A percentile compares a stretch with the other conserved stretches of the same genome.
Conservation (phyloP, 1,284 basidiomycete genomes). For the Irpex lacteus region DNA sequence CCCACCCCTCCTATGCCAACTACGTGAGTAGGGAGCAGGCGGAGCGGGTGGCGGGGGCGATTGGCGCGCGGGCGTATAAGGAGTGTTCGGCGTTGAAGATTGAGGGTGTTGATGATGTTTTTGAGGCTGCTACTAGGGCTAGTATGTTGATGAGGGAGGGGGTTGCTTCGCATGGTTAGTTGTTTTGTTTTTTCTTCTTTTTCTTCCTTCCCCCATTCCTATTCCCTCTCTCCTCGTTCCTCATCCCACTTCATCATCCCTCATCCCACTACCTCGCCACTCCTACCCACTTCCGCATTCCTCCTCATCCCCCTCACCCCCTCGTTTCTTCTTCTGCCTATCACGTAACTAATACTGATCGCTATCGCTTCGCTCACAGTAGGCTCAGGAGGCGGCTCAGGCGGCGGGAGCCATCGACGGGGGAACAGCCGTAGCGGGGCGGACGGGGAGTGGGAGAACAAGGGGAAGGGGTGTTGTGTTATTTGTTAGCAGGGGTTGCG, state of each 20-base stretch:
- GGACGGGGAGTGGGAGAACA: constrained; percentile 35
- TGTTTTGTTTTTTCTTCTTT: constrained; percentile 29
- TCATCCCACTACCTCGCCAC: too few species aligned
- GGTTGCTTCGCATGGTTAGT: constrained; percentile 40
- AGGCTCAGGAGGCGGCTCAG: constrained; percentile 15
- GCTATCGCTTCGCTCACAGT: too few species aligned
- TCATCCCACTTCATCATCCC: too few species aligned
- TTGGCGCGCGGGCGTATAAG: constrained; percentile 89
- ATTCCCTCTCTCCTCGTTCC: not conserved
- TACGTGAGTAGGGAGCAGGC: constrained; percentile 75
- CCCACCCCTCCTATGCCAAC: constrained; percentile 36
- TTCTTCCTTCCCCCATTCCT: constrained; percentile 16
- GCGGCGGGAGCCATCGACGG: constrained; percentile 44
- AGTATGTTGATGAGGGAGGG: constrained; percentile 93
- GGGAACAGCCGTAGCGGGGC: constrained; percentile 45
- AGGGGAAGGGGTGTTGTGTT: constrained; percentile 37
- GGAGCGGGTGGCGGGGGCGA: constrained; percentile 72
- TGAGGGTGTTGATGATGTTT: constrained; percentile 93
- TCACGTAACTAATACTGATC: not conserved
- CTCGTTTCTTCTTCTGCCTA: too few species aligned
- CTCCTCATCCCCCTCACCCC: too few species aligned
- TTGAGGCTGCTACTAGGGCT: constrained; percentile 90
- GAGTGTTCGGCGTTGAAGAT: constrained; percentile 92
- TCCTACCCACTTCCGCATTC: too few species aligned
- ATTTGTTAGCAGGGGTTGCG: constrained; percentile 14